Evolutionary conservation across 2,329 filamentous ascomycete species (phyloP).

Genomic region (Phialemonium atrogriseum): DNA sequence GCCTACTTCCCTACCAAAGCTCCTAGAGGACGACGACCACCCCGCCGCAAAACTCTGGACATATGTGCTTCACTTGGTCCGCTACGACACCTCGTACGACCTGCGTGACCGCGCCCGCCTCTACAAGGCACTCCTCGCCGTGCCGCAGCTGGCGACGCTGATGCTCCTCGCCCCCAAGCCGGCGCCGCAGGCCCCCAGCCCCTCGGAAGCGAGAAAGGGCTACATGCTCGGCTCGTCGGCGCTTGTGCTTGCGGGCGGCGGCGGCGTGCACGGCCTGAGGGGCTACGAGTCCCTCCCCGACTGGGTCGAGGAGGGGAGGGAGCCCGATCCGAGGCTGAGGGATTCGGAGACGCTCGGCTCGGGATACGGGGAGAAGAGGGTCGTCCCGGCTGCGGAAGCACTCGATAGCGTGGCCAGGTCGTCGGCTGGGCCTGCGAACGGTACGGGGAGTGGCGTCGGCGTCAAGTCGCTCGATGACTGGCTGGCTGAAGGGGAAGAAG

Average conservation of each 20-base stretch:
- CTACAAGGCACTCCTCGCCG: slow-evolving; percentile 74
- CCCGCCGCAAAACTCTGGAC: slow-evolving; percentile 73
- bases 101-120: slow-evolving; percentile 84
- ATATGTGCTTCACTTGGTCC: slow-evolving; percentile 74
- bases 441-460: slow-evolving; percentile 39
- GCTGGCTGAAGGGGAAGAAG: slow-evolving; percentile 65
- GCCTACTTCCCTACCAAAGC: slow-evolving; percentile 17
- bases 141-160: slow-evolving; percentile 80
- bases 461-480: slow-evolving; percentile 88
- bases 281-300: slow-evolving; percentile 75
- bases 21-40: slow-evolving; percentile 43
- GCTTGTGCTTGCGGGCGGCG: slow-evolving; percentile 71
- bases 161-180: slow-evolving; percentile 92
- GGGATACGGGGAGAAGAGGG: slow-evolving; percentile 30
- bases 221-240: slow-evolving; percentile 79
- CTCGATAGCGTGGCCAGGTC: slow-evolving; percentile 48
- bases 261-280: slow-evolving; percentile 62
- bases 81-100: slow-evolving; percentile 93
- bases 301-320: slow-evolving; percentile 74
- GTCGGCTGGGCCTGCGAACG: slow-evolving; percentile 38
- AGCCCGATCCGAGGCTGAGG: slow-evolving; percentile 69
- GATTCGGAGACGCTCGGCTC: slow-evolving; percentile 41
- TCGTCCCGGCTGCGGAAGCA: slow-evolving; percentile 51
- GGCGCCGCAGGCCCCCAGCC: slow-evolving; percentile 81
- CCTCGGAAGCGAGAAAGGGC: slow-evolving; percentile 72